A percentile compares a stretch with the other conserved stretches of the same genome.
Evolutionary conservation across 345 rosid species (phyloP).

Genomic region (Anastatica hierochuntica): DNA sequence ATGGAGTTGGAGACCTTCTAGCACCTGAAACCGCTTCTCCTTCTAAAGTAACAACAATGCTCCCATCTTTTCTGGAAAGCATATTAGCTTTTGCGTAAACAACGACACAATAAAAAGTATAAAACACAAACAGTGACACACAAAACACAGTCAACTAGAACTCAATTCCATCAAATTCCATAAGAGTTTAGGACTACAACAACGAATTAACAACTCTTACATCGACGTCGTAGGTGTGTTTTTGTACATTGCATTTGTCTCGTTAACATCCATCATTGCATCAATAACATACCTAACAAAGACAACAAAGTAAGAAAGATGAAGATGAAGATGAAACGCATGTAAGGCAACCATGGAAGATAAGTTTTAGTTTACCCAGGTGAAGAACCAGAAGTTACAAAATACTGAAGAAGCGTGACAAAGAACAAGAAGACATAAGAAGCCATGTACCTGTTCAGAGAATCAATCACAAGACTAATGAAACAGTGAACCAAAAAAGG

Average conservation of each 20-base stretch:
- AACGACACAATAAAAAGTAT: slow-evolving; percentile 26
- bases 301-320: too few species aligned
- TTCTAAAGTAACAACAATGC: slow-evolving; percentile 39
- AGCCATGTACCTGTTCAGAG: slow-evolving; percentile 69
- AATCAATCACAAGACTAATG: too few species aligned
- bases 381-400: slow-evolving; percentile 73
- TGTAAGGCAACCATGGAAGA: too few species aligned
- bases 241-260: slow-evolving; percentile 11
- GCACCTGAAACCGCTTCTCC: slow-evolving; percentile 36
- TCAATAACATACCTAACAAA: slow-evolving; percentile 26
- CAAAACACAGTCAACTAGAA: not conserved
- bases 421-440: slow-evolving; percentile 47
- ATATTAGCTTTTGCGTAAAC: slow-evolving; percentile 84
- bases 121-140: slow-evolving; percentile 13
- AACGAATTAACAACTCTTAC: slow-evolving; percentile 8
- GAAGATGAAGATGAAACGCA: not conserved
- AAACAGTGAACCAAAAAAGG: slow-evolving; percentile 1
- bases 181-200: not conserved
- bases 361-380: slow-evolving; percentile 59
- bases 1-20: slow-evolving; percentile 37
- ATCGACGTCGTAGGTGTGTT: slow-evolving; percentile 10
- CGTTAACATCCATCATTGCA: slow-evolving; percentile 17
- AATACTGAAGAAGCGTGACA: slow-evolving; percentile 73
- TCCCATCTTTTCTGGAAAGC: slow-evolving; percentile 71
- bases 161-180: slow-evolving; percentile 40